Evolutionary conservation across 2,329 filamentous ascomycete species (phyloP).

Genomic region (Elsinoe perseae): DNA sequence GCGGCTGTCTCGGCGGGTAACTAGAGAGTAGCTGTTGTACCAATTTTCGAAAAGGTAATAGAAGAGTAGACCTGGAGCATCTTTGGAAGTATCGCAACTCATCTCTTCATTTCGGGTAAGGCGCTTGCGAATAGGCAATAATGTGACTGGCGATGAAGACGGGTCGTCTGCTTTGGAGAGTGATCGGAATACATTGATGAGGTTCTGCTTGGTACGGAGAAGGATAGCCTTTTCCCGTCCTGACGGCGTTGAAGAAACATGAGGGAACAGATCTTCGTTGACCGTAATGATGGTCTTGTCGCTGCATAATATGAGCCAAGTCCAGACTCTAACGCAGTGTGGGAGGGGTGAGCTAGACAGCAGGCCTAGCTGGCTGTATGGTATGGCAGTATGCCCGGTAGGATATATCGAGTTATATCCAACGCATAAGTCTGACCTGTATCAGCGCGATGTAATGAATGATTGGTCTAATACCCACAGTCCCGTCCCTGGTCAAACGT

Average conservation of each 20-base stretch:
- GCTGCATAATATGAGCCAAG: slow-evolving; percentile 62
- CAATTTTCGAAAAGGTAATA: slow-evolving; percentile 63
- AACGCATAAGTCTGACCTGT: slow-evolving; percentile 51
- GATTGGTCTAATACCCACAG: slow-evolving; percentile 27
- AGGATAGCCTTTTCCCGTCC: slow-evolving; percentile 40
- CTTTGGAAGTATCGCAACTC: slow-evolving; percentile 40
- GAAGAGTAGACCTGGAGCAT: slow-evolving; percentile 54
- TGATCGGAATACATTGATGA: slow-evolving; percentile 54
- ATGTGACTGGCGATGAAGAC: slow-evolving; percentile 24
- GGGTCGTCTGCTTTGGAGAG: slow-evolving; percentile 49
- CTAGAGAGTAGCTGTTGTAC: slow-evolving; percentile 50
- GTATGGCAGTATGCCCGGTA: slow-evolving; percentile 22
- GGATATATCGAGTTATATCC: slow-evolving; percentile 60
- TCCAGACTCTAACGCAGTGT: slow-evolving; percentile 54
- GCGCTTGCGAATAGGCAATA: slow-evolving; percentile 40
- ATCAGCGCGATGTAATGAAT: neutral
- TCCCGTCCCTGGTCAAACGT: slow-evolving; percentile 60
- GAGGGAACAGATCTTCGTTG: slow-evolving; percentile 50
- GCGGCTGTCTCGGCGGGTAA: slow-evolving; percentile 42
- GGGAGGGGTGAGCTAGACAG: slow-evolving; percentile 31
- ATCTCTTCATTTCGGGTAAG: slow-evolving; percentile 40
- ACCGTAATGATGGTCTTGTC: slow-evolving; percentile 66
- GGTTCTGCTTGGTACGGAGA: slow-evolving; percentile 49
- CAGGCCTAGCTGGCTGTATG: slow-evolving; percentile 26
- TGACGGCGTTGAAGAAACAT: slow-evolving; percentile 28